Percentiles rank a stretch among this genome's conserved stretches.
phyloP scores from a whole-genome alignment of 2,329 filamentous ascomycete species.

The Ceratocystis alfenasii region DNA sequence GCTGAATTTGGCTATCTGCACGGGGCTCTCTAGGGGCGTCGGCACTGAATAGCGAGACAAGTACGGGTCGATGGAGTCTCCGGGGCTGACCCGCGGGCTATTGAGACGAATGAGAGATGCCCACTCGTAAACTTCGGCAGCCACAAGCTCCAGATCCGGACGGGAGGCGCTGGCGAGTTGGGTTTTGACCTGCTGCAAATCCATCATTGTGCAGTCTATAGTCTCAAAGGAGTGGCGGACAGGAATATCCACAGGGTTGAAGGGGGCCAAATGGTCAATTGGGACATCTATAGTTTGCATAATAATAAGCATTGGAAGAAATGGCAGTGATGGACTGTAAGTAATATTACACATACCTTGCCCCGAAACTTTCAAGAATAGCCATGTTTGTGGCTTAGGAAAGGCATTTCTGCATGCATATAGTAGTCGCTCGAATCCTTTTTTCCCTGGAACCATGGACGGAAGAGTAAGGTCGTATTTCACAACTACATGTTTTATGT shows the following conservation, averaged over 20 bases:
- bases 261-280: conserved; percentile 7
- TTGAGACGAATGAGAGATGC: conserved; percentile 53
- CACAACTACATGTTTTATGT: conserved; percentile 44
- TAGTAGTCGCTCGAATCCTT: conserved; percentile 63
- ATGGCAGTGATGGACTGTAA: background rate
- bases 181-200: conserved; percentile 23
- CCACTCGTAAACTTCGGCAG: conserved; percentile 60
- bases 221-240: conserved; percentile 31
- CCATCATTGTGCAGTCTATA: conserved; percentile 38
- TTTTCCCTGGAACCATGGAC: conserved; percentile 73
- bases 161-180: conserved; percentile 24
- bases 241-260: conserved; percentile 23
- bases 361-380: conserved; percentile 55
- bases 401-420: conserved; percentile 73
- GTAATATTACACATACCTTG: background rate
- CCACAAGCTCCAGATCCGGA: conserved; percentile 30
- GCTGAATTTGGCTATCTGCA: conserved; percentile 39
- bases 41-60: conserved; percentile 48
- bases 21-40: conserved; percentile 22
- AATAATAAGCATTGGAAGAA: background rate
- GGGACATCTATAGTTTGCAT: conserved; percentile 11
- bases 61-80: conserved; percentile 54
- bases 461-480: conserved; percentile 61
- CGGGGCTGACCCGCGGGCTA: conserved; percentile 48
- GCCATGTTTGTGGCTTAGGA: conserved; percentile 55